Evolutionary conservation across 305 asterid genomes (phyloP), one percentile per base, ranked within the genome.

Genomic region (Caryopteris hybrid): DNA sequence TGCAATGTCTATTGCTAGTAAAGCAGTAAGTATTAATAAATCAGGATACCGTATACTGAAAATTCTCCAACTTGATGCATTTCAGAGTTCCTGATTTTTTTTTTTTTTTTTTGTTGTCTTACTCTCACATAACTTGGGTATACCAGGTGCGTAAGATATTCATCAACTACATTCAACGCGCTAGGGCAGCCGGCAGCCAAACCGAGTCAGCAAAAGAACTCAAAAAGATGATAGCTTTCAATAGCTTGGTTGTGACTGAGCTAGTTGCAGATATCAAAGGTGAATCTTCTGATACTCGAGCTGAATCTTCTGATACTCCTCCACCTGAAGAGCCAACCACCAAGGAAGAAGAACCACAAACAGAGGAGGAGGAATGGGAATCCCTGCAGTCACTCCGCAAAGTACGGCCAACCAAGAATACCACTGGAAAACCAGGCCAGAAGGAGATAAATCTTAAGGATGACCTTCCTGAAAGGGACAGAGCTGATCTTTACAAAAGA

Each of bases 241-340:
- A 95, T 75, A 86, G 80, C 66, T 79, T 89, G 79, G 97, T 88
- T 63, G 96, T 90, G 57, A 84, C 95, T 39, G 84, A 80, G 78
- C 79, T 95, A 57, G 83, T 95, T 60, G 85, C 93, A 1, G 99
- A 95, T 78, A 89, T 95, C 75, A 95, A 89, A 80, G 98, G 96
- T 8, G 97, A 95, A 66, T 81, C 97, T 39, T 60, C 80, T 38
- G 88, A 82, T 23, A 61, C 76, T 58, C 78, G n/a, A 80, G 98
- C 95, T 8, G 97, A 95, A 66, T 81, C 97, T 39, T 60, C 80
- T 38, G 88, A 82, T 23, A 61, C 76, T 58, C 78, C 82, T 36
- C 77, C 81, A 45, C 68, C 80, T 11, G 90, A 84, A 78, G 88
- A 85, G 74, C 79, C 86, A 74, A 66, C 42, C 52, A 43, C 69